phyloP scores from a whole-genome alignment of 75 land plant genomes.

The Isoetes taiwanensis region DNA sequence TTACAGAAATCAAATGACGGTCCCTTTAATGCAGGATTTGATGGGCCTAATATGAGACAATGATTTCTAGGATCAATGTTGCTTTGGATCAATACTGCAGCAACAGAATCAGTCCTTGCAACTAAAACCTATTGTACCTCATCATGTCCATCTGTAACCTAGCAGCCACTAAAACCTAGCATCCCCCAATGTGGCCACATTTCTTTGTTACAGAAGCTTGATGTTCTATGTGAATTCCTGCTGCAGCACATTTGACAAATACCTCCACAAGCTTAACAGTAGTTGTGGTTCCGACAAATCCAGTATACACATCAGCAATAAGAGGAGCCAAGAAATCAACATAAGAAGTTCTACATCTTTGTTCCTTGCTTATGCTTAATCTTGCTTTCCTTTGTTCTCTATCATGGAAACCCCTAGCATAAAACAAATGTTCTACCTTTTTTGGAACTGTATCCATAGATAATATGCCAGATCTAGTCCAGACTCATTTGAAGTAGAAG shows the following conservation, averaged over 20 bases:
- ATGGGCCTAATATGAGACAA: slow-evolving; percentile 66
- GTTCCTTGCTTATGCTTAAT: slow-evolving; percentile 42
- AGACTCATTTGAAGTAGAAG: slow-evolving; percentile 74
- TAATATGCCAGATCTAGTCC: slow-evolving; percentile 97
- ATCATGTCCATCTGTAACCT: slow-evolving; percentile 80
- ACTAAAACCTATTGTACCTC: slow-evolving; percentile 75
- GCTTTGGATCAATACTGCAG: slow-evolving; percentile 59
- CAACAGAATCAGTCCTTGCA: slow-evolving; percentile 84
- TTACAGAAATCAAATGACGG: slow-evolving; percentile 27
- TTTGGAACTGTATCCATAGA: slow-evolving; percentile 89
- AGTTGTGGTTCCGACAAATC: slow-evolving; percentile 80
- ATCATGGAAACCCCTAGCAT: slow-evolving; percentile 82
- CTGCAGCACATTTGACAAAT: slow-evolving; percentile 84
- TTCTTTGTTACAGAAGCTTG: too few relatives aligned
- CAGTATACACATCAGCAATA: slow-evolving; percentile 88
- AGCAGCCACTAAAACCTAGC: slow-evolving; percentile 72
- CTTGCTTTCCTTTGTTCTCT: slow-evolving; percentile 74
- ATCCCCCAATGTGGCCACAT: slow-evolving; percentile 89
- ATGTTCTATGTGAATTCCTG: slow-evolving; percentile 82
- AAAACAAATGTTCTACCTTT: slow-evolving; percentile 86
- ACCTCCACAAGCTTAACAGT: slow-evolving; percentile 83
- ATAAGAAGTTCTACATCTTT: slow-evolving; percentile 48
- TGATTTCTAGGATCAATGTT: slow-evolving; percentile 73
- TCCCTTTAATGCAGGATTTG: slow-evolving; percentile 55
- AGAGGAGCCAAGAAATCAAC: slow-evolving; percentile 71